Evolutionary conservation across 2,329 filamentous ascomycete genomes (phyloP).

Genomic region (Grosmannia penicillata): DNA sequence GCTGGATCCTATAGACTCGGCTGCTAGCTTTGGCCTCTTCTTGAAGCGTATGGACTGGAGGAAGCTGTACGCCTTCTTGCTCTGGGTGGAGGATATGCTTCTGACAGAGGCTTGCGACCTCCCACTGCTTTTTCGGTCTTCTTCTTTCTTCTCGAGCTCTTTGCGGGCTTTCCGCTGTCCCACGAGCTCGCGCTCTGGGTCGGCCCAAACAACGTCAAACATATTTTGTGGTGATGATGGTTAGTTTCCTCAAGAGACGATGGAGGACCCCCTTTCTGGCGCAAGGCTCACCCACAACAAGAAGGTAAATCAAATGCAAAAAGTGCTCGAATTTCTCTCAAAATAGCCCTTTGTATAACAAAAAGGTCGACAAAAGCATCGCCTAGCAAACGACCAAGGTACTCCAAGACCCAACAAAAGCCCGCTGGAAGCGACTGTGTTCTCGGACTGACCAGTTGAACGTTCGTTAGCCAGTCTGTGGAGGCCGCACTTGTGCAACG

Average conservation of each 20-base stretch:
- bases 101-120: conserved; percentile 25
- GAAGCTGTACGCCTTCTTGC: conserved; percentile 26
- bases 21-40: conserved; percentile 3
- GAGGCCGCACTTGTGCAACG: background rate
- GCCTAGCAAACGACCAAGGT: no score
- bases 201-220: conserved; percentile 47
- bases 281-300: no score
- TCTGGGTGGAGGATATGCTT: conserved; percentile 27
- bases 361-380: no score
- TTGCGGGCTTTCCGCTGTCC: conserved; percentile 37
- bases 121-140: conserved; percentile 14
- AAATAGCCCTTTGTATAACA: no score
- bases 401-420: background rate
- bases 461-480: background rate
- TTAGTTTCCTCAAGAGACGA: no score
- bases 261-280: no score
- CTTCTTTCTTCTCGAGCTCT: conserved; percentile 23
- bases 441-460: background rate
- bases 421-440: background rate
- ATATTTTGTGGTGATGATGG: conserved; percentile 20
- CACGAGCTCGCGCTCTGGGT: conserved; percentile 35
- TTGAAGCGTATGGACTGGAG: conserved; percentile 22
- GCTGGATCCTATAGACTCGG: background rate
- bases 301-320: background rate
- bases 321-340: background rate